phyloP scores from a whole-genome alignment of 129 eudicot genomes.

The Deinandra increscens region DNA sequence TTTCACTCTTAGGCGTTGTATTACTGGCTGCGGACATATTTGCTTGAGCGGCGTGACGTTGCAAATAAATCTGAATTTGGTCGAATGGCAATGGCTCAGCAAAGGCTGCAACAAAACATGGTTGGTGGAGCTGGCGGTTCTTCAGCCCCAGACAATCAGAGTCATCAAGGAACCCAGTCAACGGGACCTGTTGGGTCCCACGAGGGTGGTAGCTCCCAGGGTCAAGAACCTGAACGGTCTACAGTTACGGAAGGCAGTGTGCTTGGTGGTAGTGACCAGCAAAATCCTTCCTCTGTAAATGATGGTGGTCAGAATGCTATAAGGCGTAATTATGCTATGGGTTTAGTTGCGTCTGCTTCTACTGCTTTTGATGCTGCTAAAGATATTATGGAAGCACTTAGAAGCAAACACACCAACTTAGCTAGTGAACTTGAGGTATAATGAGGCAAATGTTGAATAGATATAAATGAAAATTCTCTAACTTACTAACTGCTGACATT shows the following conservation, averaged over 20 bases:
- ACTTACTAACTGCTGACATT: not conserved
- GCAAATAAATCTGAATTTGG: slow-evolving; percentile 92
- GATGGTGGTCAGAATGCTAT: slow-evolving; percentile 77
- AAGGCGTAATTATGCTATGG: slow-evolving; percentile 81
- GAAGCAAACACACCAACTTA: slow-evolving; percentile 92
- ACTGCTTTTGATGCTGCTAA: slow-evolving; percentile 99
- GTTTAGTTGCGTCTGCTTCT: slow-evolving; percentile 91
- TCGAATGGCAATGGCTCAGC: slow-evolving; percentile 95
- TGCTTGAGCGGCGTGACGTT: slow-evolving; percentile 95
- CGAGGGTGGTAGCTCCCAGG: slow-evolving; percentile 72
- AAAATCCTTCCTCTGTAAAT: slow-evolving; percentile 45
- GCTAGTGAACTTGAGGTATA: slow-evolving; percentile 98
- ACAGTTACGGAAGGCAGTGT: slow-evolving; percentile 54
- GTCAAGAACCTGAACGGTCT: slow-evolving; percentile 81
- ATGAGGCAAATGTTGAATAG: not conserved
- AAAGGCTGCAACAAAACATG: slow-evolving; percentile 88
- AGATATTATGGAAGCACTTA: slow-evolving; percentile 96
- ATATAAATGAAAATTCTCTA: not conserved
- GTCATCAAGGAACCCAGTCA: slow-evolving; percentile 67
- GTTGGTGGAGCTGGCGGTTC: slow-evolving; percentile 54
- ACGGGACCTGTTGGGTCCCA: slow-evolving; percentile 56
- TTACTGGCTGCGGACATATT: slow-evolving; percentile 97
- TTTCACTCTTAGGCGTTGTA: slow-evolving; percentile 64
- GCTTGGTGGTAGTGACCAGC: slow-evolving; percentile 62
- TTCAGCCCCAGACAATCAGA: slow-evolving; percentile 62